A percentile compares a stretch with the other conserved stretches of the same genome.
phyloP scores from a whole-genome alignment of 1,284 basidiomycete genomes.

The Ustilago hordei region DNA sequence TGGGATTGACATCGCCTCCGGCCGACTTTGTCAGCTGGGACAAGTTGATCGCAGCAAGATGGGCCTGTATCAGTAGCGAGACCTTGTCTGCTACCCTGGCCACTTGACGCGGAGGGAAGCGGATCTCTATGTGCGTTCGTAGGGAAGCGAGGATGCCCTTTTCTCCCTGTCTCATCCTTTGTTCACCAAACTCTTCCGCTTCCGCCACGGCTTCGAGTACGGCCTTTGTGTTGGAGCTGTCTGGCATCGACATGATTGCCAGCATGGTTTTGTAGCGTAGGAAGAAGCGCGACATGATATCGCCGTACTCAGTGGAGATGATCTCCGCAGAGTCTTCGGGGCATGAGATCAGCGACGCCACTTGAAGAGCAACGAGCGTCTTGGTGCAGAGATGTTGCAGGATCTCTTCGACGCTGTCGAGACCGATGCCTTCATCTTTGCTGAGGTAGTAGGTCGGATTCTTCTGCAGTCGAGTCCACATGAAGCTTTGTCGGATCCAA shows the following conservation, averaged over 20 bases:
- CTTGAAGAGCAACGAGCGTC: constrained; percentile 34
- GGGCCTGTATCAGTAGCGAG: constrained; percentile 56
- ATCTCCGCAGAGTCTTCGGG: constrained; percentile 18
- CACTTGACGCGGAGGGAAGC: constrained; percentile 56
- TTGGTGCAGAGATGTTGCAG: constrained; percentile 35
- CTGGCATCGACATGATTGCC: constrained; percentile 36
- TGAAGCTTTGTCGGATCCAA: constrained; percentile 50
- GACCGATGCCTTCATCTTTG: constrained; percentile 38
- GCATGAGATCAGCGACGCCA: constrained; percentile 30
- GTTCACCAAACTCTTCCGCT: constrained; percentile 67
- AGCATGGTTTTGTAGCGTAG: constrained; percentile 56
- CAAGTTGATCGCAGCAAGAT: constrained; percentile 49
- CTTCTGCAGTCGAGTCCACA: constrained; percentile 51
- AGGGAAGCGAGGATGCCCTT: constrained; percentile 49
- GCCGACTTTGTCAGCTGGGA: constrained; percentile 36
- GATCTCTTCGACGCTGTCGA: constrained; percentile 43
- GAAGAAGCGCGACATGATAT: constrained; percentile 61
- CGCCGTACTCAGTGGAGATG: constrained; percentile 48
- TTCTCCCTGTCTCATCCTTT: constrained; percentile 69
- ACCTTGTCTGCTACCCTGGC: constrained; percentile 53
- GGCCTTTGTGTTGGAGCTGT: constrained; percentile 12
- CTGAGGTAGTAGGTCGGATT: constrained; percentile 53
- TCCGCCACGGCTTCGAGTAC: constrained; percentile 50
- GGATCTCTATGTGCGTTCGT: constrained; percentile 54
- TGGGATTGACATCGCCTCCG: constrained; percentile 29